Percentiles rank a stretch among this genome's conserved stretches.
Conservation (phyloP, 2,329 filamentous ascomycete genomes). For the Diaporthe eres region DNA sequence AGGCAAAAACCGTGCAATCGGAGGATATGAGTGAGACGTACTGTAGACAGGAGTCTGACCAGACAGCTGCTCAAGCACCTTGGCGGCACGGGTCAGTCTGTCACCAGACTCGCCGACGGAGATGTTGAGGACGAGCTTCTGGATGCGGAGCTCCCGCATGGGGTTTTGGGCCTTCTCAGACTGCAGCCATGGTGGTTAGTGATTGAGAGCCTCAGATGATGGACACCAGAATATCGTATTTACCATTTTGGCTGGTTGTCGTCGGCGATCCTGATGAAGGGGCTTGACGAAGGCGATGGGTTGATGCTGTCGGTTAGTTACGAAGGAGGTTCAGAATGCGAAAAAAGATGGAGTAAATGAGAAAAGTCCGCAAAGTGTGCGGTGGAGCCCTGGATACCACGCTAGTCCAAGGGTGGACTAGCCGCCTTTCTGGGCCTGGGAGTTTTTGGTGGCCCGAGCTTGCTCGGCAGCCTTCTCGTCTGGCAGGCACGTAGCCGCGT, state of each 20-base stretch:
- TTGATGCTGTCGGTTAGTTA: constrained; percentile 38
- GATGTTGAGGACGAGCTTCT: constrained; percentile 99
- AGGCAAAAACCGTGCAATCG: too few species aligned
- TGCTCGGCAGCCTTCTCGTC: constrained; percentile 35
- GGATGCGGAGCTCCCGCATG: constrained; percentile 99
- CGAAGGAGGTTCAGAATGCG: constrained; percentile 20
- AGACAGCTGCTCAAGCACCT: constrained; percentile 99
- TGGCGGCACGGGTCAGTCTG: constrained; percentile 99
- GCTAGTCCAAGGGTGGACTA: constrained; percentile 43
- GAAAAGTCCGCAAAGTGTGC: constrained; percentile 40
- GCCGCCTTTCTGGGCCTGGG: constrained; percentile 10
- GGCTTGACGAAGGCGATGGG: constrained; percentile 40
- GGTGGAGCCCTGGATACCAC: constrained; percentile 40
- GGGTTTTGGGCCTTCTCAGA: constrained; percentile 95
- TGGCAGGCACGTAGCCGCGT: constrained; percentile 37
- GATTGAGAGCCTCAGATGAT: constrained; percentile 36
- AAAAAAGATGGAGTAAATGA: constrained; percentile 34
- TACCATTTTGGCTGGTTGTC: constrained; percentile 55
- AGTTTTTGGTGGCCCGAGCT: constrained; percentile 44
- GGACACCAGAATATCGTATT: background rate
- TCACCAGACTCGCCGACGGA: constrained; percentile 99
- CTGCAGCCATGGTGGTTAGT: constrained; percentile 57
- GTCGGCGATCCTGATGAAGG: constrained; percentile 41
- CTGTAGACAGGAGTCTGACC: constrained; percentile 99
- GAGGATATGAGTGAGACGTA: constrained; percentile 60